phyloP scores from a whole-genome alignment of 352 stramenopile species.

The Globisporangium takayamanum region DNA sequence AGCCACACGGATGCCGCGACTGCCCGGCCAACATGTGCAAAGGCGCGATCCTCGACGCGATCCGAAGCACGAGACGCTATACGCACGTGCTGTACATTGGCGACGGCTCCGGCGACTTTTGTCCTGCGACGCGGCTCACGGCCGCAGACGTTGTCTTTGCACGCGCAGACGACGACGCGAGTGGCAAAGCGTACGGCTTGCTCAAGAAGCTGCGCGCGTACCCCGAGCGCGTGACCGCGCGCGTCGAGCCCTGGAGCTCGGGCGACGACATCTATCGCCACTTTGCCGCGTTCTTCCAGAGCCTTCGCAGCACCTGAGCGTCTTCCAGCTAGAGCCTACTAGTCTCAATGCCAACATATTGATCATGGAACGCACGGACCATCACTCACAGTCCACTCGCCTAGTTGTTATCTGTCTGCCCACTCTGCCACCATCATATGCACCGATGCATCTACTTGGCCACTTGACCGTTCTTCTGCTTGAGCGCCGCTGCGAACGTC shows the following conservation, averaged over 20 bases:
- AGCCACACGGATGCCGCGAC: constrained; percentile 44
- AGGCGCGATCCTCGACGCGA: constrained; percentile 48
- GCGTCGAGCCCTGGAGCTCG: constrained; percentile 52
- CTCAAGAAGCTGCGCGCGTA: constrained; percentile 40
- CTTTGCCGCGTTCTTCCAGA: constrained; percentile 24
- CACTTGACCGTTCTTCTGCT: constrained; percentile 1
- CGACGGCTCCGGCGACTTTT: constrained; percentile 69
- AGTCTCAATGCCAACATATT: too few species aligned
- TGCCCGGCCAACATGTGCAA: constrained; percentile 84
- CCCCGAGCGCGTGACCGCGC: constrained; percentile 26
- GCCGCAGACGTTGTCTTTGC: constrained; percentile 55
- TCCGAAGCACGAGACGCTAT: constrained; percentile 22
- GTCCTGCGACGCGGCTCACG: constrained; percentile 39
- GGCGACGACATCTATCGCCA: constrained; percentile 53
- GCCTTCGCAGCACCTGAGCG: not conserved
- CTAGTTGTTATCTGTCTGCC: too few species aligned
- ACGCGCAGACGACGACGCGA: constrained; percentile 34
- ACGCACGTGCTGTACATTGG: constrained; percentile 62
- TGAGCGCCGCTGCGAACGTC: constrained; percentile 28
- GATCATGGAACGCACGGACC: not conserved
- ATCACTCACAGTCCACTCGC: too few species aligned
- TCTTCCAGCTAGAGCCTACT: too few species aligned
- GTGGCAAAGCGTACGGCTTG: constrained; percentile 43
- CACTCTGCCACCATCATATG: too few species aligned
- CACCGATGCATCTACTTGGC: not conserved